phyloP scores from a whole-genome alignment of 345 rosid genomes.

The Viola odorata region DNA sequence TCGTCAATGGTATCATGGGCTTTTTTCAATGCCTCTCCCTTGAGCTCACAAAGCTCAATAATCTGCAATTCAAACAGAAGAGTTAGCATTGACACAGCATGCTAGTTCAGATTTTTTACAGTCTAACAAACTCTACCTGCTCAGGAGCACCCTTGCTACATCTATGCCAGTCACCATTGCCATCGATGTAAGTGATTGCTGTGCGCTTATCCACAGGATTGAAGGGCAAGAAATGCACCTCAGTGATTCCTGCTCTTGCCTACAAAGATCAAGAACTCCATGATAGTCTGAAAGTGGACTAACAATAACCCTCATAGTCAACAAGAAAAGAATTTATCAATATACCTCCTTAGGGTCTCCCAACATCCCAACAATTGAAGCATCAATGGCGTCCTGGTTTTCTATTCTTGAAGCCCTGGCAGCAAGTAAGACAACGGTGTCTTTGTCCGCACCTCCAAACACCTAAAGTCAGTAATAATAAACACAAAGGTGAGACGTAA shows the following conservation, averaged over 20 bases:
- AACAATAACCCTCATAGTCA: not conserved
- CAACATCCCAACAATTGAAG: constrained; percentile 85
- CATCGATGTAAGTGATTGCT: constrained; percentile 75
- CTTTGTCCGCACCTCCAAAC: constrained; percentile 46
- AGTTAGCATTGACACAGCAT: not conserved
- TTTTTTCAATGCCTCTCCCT: constrained; percentile 42
- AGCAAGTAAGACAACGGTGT: constrained; percentile 50
- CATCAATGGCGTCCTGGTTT: constrained; percentile 96
- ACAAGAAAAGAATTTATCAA: not conserved
- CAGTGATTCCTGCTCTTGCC: constrained; percentile 88
- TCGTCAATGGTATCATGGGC: constrained; percentile 55
- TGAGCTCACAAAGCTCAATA: constrained; percentile 65
- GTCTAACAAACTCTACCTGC: constrained; percentile 36
- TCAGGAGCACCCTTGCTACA: constrained; percentile 95
- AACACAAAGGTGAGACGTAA: not conserved
- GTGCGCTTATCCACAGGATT: constrained; percentile 94
- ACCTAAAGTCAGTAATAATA: constrained; percentile 34
- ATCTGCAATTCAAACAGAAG: constrained; percentile 31
- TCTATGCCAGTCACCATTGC: constrained; percentile 68
- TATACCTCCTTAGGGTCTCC: constrained; percentile 69
- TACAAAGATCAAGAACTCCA: constrained; percentile 11
- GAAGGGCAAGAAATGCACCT: constrained; percentile 89
- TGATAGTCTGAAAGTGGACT: not conserved
- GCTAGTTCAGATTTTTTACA: not conserved
- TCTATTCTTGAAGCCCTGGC: constrained; percentile 90